A percentile compares a stretch with the other conserved stretches of the same genome.
phyloP scores from a whole-genome alignment of 306 rosid species.

The Rosa lucieae region DNA sequence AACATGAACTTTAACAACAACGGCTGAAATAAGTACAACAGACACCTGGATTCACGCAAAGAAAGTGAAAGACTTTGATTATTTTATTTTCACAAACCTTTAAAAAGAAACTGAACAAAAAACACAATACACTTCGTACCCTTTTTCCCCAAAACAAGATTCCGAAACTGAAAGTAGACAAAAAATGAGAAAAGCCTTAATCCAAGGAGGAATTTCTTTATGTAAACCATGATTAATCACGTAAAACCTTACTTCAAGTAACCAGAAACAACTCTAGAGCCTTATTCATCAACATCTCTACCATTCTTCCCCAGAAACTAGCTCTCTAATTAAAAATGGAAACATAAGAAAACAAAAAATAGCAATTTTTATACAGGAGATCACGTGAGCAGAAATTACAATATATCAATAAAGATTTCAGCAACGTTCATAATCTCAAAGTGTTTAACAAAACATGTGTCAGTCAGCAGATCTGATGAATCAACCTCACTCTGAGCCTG shows the following conservation, averaged over 20 bases:
- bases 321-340: neutral
- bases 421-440: constrained; percentile 25
- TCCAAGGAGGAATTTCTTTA: neutral
- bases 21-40: constrained; percentile 6
- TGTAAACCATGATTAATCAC: neutral
- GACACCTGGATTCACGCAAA: neutral
- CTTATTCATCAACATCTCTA: constrained; percentile 1
- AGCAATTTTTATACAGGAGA: neutral
- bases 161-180: neutral
- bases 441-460: constrained; percentile 20
- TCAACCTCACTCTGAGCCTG: constrained; percentile 5
- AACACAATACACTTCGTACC: neutral
- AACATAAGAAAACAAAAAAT: neutral
- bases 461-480: neutral
- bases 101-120: neutral
- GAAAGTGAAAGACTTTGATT: neutral
- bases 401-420: constrained; percentile 20
- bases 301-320: neutral
- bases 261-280: neutral
- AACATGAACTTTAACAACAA: neutral
- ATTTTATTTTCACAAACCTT: neutral
- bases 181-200: neutral
- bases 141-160: neutral
- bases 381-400: constrained; percentile 24
- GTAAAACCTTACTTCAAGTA: neutral